These are phyloP conservation scores for Emericellopsis atlantica DNA, from an alignment of 2,329 filamentous ascomycete species.

Conservation along the genomic window DNA sequence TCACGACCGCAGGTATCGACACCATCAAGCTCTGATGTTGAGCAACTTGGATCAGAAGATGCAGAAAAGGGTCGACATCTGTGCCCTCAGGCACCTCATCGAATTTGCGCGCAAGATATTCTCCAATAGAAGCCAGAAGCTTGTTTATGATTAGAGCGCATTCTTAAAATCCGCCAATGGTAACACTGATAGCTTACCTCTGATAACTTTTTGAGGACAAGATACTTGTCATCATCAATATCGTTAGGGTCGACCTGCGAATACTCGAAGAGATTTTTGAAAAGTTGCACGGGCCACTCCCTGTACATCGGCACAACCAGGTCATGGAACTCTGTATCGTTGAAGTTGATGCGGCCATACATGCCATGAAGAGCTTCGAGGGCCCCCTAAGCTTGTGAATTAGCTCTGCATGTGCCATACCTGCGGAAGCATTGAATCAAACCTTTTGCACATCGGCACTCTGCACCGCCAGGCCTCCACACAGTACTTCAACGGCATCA, in stretches of 20 bases:
- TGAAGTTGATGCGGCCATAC: slow-evolving; percentile 63
- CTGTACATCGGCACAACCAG: slow-evolving; percentile 72
- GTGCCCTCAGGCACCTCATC: slow-evolving; percentile 47
- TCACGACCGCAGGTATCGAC: slow-evolving; percentile 83
- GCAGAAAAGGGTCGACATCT: slow-evolving; percentile 64
- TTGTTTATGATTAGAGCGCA: slow-evolving; percentile 18
- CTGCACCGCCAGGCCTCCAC: slow-evolving; percentile 55
- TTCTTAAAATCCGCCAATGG: neutral
- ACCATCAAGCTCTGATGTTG: slow-evolving; percentile 81
- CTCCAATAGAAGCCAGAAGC: slow-evolving; percentile 76
- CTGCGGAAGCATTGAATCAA: neutral
- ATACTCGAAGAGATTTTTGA: slow-evolving; percentile 68
- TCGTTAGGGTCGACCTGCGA: slow-evolving; percentile 68
- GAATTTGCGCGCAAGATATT: slow-evolving; percentile 71
- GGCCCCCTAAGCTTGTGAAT: slow-evolving; percentile 43
- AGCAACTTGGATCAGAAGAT: slow-evolving; percentile 66
- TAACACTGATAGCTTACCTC: slow-evolving; percentile 45
- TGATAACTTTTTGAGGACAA: slow-evolving; percentile 84
- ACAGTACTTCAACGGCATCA: slow-evolving; percentile 57
- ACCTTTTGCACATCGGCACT: slow-evolving; percentile 66
- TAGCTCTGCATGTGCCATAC: slow-evolving; percentile 5
- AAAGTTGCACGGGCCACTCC: slow-evolving; percentile 55
- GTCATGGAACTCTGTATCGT: slow-evolving; percentile 64
- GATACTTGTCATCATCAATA: slow-evolving; percentile 84
- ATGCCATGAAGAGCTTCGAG: slow-evolving; percentile 76